phyloP scores from a whole-genome alignment of 495 filamentous ascomycete species.

The Penicillium soppii region DNA sequence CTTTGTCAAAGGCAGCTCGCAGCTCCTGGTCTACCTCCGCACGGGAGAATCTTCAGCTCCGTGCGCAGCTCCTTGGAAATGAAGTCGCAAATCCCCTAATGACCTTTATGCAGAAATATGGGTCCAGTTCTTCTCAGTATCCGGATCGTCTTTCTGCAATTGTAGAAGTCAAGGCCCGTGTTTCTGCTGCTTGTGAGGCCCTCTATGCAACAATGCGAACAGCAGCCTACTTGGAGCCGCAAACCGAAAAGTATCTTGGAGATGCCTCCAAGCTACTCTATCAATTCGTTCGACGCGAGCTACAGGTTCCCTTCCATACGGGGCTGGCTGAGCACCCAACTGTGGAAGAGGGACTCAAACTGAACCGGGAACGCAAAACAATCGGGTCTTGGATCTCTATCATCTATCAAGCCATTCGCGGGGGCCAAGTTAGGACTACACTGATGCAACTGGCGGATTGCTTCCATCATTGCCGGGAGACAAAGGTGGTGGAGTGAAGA shows the following conservation, averaged over 20 bases:
- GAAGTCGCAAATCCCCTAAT: background rate
- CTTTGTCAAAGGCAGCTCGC: slow-evolving; percentile 1
- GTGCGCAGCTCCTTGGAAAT: background rate
- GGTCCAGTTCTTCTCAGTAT: background rate
- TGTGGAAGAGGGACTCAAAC: background rate
- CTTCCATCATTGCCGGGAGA: background rate
- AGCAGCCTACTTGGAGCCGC: background rate
- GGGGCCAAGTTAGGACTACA: background rate
- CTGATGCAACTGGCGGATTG: background rate
- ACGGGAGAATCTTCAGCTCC: background rate
- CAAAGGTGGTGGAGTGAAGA: background rate
- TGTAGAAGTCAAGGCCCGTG: background rate
- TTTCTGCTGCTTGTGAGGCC: background rate
- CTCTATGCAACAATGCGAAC: slow-evolving; percentile 1
- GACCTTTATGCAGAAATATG: background rate
- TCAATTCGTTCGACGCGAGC: slow-evolving; percentile 7
- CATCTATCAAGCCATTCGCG: slow-evolving; percentile 19
- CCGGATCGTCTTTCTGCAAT: background rate
- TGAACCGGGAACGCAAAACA: slow-evolving; percentile 13
- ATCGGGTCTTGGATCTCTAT: slow-evolving; percentile 23
- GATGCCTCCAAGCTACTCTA: slow-evolving; percentile 12
- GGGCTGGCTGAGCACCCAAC: background rate
- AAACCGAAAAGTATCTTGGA: background rate
- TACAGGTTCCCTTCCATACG: background rate
- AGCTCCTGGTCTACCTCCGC: background rate